Evolutionary conservation across 2,329 filamentous ascomycete species (phyloP), one percentile per base, ranked within the genome.

Genomic region (Dactylonectria macrodidyma): DNA sequence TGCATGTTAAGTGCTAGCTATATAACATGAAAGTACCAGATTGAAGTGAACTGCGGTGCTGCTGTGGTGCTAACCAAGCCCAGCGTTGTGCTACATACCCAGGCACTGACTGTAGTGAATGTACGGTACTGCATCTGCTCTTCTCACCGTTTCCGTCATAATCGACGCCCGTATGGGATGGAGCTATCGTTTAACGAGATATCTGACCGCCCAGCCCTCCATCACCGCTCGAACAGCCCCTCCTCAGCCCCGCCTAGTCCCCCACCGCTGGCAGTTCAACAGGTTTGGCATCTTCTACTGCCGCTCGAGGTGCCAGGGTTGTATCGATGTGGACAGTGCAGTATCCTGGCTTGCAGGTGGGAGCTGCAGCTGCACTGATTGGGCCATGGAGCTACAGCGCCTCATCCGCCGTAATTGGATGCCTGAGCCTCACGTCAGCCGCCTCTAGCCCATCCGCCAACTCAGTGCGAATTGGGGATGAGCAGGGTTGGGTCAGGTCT

Each of bases 371-470:
- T 62, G 54, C 55, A 57, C 48, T 72, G 51, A 74, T 75, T 72
- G 73, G 73, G 34, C 61, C 46, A 52, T 38, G 61, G 33, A 41
- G 34, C 26, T 46, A 16, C 54, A 67, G 47, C 59, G 59, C 66
- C 56, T 67, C 66, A 67, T 65, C 67, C 50, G 70, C 60, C 62
- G 36, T 51, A 52, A 65, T 59, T 55, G 60, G 34, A 7, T 10
- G 33, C n/a, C 51, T 19, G 22, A 11, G 19, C 71, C 72, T 74
- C 72, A 74, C 72, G 68, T 74, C 72, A 74, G 72, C 72, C 47
- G 55, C 52, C 50, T 30, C n/a, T 33, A 34, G 11, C 30, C 14
- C 48, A 30, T 12, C n/a, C 30, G 10, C 16, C 50, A n/a, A 10
- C 16, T 5, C 38, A 41, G 38, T n/a, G 33, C 8, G n/a, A 38